These are phyloP conservation scores for Dothistroma pini DNA, from an alignment of 2,329 filamentous ascomycete genomes.

Conservation along the genomic window DNA sequence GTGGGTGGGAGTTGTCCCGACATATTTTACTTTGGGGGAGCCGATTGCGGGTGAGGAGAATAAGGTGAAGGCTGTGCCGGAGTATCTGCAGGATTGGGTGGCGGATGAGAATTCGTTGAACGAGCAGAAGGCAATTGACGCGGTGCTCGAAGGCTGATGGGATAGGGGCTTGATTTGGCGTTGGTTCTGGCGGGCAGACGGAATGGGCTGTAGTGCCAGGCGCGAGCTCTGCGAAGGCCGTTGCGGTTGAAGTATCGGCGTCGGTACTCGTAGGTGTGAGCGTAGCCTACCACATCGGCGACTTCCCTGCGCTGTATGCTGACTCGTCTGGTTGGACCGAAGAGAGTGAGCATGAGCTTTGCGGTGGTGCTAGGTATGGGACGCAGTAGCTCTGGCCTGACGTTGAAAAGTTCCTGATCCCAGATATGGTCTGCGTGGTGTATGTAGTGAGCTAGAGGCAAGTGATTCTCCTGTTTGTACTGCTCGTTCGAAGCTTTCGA, in stretches of 20 bases:
- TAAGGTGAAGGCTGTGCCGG: constrained; percentile 55
- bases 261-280: constrained; percentile 5
- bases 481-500: constrained; percentile 21
- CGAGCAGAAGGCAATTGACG: constrained; percentile 35
- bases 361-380: constrained; percentile 13
- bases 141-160: constrained; percentile 23
- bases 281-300: constrained; percentile 26
- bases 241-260: neutral
- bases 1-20: constrained; percentile 62
- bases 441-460: constrained; percentile 30
- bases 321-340: constrained; percentile 16
- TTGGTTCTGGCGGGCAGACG: constrained; percentile 6
- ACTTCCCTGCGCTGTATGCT: constrained; percentile 14
- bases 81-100: constrained; percentile 57
- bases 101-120: constrained; percentile 44
- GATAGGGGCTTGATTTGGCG: neutral
- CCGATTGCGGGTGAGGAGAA: constrained; percentile 62
- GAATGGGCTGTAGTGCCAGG: constrained; percentile 23
- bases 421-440: constrained; percentile 32
- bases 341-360: constrained; percentile 23
- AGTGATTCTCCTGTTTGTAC: constrained; percentile 20
- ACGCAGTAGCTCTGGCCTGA: constrained; percentile 15
- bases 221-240: neutral
- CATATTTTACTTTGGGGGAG: constrained; percentile 61
- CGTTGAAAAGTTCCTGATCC: constrained; percentile 19